Percentiles rank a stretch among this genome's conserved stretches.
These are phyloP conservation scores for Solanum etuberosum DNA, from an alignment of 257 asterid genomes.

Conservation along the genomic window DNA sequence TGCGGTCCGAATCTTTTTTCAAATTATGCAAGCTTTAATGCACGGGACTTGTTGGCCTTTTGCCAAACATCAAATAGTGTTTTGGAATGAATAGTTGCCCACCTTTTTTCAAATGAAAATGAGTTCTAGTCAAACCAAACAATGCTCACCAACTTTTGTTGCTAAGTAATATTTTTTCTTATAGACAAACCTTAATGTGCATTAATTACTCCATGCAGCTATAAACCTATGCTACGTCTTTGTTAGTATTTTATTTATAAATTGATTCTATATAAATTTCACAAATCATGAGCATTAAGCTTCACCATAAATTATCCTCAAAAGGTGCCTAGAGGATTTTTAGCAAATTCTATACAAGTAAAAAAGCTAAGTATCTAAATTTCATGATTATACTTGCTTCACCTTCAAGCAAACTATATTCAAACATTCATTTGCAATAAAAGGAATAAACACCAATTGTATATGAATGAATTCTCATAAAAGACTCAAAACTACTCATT, in stretches of 20 bases:
- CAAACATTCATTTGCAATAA: background rate
- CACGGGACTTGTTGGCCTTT: too few species aligned
- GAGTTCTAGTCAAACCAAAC: background rate
- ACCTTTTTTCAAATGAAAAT: background rate
- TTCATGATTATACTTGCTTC: slow-evolving; percentile 1
- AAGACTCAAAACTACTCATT: background rate
- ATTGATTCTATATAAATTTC: background rate
- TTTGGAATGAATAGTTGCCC: background rate
- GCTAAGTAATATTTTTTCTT: background rate
- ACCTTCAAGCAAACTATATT: slow-evolving; percentile 5
- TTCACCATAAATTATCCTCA: background rate
- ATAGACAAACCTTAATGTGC: background rate
- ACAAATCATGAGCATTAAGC: background rate
- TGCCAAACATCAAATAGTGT: background rate
- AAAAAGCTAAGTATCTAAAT: background rate
- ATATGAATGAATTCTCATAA: background rate
- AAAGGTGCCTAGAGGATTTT: background rate
- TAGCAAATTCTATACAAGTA: background rate
- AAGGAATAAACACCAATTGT: background rate
- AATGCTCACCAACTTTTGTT: background rate
- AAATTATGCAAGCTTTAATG: too few species aligned
- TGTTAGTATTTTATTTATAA: background rate
- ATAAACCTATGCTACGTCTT: background rate
- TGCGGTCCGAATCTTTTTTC: too few species aligned
- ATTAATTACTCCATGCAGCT: background rate